Evolutionary conservation across 2,329 filamentous ascomycete genomes (phyloP).

Genomic region (Berkeleyomyces rouxiae): DNA sequence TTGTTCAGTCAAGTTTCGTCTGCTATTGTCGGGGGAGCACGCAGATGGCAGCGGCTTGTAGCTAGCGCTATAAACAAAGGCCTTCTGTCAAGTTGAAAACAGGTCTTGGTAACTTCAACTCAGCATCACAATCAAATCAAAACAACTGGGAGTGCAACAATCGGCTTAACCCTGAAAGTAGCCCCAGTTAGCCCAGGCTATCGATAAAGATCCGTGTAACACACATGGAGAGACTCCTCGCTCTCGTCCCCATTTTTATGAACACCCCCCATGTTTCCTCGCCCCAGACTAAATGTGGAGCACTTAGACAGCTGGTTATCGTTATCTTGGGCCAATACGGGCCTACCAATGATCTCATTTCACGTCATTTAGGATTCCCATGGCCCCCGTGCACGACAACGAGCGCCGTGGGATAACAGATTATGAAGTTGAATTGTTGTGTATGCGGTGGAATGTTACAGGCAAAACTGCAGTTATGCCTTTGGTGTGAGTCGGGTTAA

Average conservation of each 20-base stretch:
- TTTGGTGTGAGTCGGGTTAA: too few species aligned
- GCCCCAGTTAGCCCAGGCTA: background rate
- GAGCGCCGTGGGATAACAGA: background rate
- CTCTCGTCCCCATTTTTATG: background rate
- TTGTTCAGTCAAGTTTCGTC: too few species aligned
- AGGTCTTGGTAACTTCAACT: too few species aligned
- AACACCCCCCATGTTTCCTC: background rate
- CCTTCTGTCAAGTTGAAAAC: too few species aligned
- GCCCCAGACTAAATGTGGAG: background rate
- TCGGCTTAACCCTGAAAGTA: background rate
- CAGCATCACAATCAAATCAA: background rate
- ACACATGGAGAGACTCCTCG: background rate
- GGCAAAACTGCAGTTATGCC: too few species aligned
- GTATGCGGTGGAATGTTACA: background rate
- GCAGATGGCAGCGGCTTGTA: too few species aligned
- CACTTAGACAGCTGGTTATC: background rate
- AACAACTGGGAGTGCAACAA: background rate
- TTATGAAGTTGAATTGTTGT: too few species aligned
- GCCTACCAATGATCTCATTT: slow-evolving; percentile 1
- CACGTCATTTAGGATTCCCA: background rate
- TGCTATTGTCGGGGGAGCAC: too few species aligned
- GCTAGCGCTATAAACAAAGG: too few species aligned
- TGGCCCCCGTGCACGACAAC: background rate
- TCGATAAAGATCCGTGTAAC: background rate
- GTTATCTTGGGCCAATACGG: background rate